Evolutionary conservation across 176 grass and related monocot genomes (phyloP), one percentile per base, ranked within the genome.

Genomic region (Luzula sylvatica): DNA sequence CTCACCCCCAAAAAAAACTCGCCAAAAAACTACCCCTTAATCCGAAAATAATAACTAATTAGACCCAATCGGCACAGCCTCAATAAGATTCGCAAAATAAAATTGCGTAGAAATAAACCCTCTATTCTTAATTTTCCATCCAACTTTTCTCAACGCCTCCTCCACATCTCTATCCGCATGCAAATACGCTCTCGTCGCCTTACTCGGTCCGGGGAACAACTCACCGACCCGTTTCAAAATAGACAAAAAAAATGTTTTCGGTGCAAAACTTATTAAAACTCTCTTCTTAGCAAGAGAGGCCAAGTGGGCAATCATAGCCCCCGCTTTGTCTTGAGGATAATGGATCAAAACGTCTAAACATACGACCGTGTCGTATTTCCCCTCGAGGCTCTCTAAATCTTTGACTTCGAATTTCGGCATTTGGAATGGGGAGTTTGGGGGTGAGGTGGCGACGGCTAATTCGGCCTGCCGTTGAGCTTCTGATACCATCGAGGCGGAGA

Each of bases 271-370:
- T 41, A 96, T 41, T 5, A 96, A 5, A 13, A 96, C 54, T 11
- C 92, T 61, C 55, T 82, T 79, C 50, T 72, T 86, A 0, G 92
- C 85, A 8, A 96, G 74, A 38, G 92, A 96, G 1, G 81, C 81
- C 3, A 96, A 64, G 81, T 96, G 92, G 0, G 47, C 42, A 53
- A 96, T 89, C 90, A 96, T 96, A 23, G 38, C 72, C 56, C 58
- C 63, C 8, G 90, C 84, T 69, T 96, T 87, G 20, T 76, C 81
- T 72, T 65, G 8, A 40, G 90, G 90, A 70, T 89, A 96, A 30
- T 96, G 92, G 56, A 96, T 96, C 15, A 96, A 68, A 62, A 96
- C 85, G 60, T 96, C 92, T 6, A 96, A 76, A 65, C 92, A 96
- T 46, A 96, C 71, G 27, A 96, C 92, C 3, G 80, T 73, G 78